Percentiles rank a stretch among this genome's conserved stretches.
phyloP scores from a whole-genome alignment of 2,329 filamentous ascomycete species.

The Aspergillus alliaceus region DNA sequence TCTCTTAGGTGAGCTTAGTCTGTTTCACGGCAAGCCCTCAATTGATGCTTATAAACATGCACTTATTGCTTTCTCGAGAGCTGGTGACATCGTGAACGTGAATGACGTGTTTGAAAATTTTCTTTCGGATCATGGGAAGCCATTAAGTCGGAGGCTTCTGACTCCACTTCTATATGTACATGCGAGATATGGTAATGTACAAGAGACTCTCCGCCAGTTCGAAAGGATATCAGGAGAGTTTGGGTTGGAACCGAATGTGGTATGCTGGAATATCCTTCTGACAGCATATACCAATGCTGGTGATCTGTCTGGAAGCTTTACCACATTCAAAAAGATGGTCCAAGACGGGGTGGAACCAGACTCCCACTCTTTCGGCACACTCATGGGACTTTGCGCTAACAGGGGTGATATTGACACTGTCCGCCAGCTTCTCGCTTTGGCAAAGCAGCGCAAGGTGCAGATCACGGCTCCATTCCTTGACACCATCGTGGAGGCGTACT shows the following conservation, averaged over 20 bases:
- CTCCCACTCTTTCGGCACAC: constrained; percentile 65
- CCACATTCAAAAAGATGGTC: constrained; percentile 63
- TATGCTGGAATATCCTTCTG: constrained; percentile 76
- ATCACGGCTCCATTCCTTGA: constrained; percentile 61
- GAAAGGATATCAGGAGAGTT: constrained; percentile 59
- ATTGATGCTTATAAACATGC: constrained; percentile 34
- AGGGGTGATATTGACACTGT: constrained; percentile 73
- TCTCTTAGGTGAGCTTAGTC: constrained; percentile 42
- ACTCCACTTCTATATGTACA: constrained; percentile 69
- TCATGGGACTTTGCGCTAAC: constrained; percentile 70
- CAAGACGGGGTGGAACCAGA: constrained; percentile 55
- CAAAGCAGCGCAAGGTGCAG: constrained; percentile 54
- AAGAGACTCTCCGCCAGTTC: constrained; percentile 62
- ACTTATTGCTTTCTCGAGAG: constrained; percentile 45
- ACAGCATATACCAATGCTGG: constrained; percentile 66
- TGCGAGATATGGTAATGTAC: constrained; percentile 65
- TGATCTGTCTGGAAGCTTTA: constrained; percentile 66
- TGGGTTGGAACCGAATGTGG: constrained; percentile 55
- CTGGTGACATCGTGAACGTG: constrained; percentile 48
- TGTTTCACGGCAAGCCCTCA: constrained; percentile 33
- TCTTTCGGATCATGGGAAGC: constrained; percentile 36
- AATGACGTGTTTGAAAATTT: constrained; percentile 47
- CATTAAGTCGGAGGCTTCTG: constrained; percentile 31
- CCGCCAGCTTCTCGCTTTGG: constrained; percentile 63
- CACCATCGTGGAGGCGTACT: constrained; percentile 67